Evolutionary conservation across 169 alveolate genomes (phyloP), one percentile per base, ranked within the genome.

Genomic region (Cryptosporidium canis): DNA sequence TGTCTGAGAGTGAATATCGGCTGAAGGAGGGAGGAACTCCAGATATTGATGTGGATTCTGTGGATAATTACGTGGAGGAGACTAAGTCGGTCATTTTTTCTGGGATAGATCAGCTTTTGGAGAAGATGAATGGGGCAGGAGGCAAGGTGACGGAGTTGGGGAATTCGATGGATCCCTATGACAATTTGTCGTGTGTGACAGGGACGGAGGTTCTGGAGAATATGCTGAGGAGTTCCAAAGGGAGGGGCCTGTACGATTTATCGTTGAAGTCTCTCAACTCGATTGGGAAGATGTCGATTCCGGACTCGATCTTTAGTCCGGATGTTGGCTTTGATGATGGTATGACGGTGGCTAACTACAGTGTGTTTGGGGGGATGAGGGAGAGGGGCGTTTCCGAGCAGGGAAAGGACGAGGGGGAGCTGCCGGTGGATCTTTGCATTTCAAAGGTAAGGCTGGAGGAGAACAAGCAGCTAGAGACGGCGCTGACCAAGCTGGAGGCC

Each of bases 361-460:
- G 68, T 33, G 33, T 47, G 24, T 44, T 43, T 9, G 35, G 27
- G 11, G 45, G 45, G 29, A 7, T 45, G 35, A 51, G 24, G 27
- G 68, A 61, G 37, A 61, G 27, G 11, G 45, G n/a, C 37, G 12
- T n/a, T 14, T 3, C 0, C 27, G 29, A 21, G 4, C 67, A 31
- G 39, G 31, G 18, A 7, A 9, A 39, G 35, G 29, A 1, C 7
- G 18, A 14, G n/a, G 35, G 18, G n/a, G 41, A 8, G 6, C 14
- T 70, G 16, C 84, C 84, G 9, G 4, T 24, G 18, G 53, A 55
- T 9, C 64, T 70, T 47, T 35, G 67, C 8, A 70, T 70, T 31
- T 45, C 84, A 55, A 70, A 48, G 21, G 45, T 51, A 18, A 70
- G 21, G 39, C 53, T 70, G 39, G 84, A 70, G 7, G 84, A 70